These are phyloP conservation scores for Saccharum spontaneum DNA, from an alignment of 176 grass and related monocot species.

Conservation along the genomic window DNA sequence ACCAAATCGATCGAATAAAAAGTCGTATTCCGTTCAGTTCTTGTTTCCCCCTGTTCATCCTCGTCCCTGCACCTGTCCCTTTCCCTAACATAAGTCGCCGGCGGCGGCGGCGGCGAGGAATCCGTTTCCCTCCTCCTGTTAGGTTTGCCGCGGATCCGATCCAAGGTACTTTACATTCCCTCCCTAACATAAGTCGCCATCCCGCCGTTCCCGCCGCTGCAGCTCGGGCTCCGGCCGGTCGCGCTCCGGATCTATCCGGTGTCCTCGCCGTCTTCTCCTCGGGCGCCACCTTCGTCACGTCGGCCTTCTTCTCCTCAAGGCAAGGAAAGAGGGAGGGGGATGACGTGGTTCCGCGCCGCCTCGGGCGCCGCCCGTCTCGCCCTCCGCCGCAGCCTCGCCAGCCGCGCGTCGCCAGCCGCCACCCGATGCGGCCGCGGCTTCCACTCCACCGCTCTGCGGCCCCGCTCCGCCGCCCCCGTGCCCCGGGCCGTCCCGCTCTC, in stretches of 20 bases:
- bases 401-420: conserved; percentile 29
- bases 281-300: no score
- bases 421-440: conserved; percentile 35
- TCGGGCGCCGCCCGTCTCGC: conserved; percentile 59
- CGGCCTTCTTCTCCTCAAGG: neutral
- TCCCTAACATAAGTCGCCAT: no score
- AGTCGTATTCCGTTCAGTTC: no score
- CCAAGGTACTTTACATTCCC: no score
- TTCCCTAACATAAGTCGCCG: no score
- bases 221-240: no score
- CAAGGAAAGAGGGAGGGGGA: neutral
- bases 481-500: conserved; percentile 74
- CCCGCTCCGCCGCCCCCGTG: conserved; percentile 34
- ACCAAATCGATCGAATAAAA: no score
- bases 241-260: neutral
- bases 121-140: neutral
- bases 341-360: conserved; percentile 78
- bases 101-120: no score
- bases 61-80: no score
- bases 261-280: neutral
- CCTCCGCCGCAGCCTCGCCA: conserved; percentile 47
- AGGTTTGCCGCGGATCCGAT: neutral
- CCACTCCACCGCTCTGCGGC: conserved; percentile 44
- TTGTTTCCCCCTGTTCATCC: no score
- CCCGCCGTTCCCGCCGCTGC: no score